Conservation (phyloP, 2,329 filamentous ascomycete species). For the Ophiostoma novo-ulmi region DNA sequence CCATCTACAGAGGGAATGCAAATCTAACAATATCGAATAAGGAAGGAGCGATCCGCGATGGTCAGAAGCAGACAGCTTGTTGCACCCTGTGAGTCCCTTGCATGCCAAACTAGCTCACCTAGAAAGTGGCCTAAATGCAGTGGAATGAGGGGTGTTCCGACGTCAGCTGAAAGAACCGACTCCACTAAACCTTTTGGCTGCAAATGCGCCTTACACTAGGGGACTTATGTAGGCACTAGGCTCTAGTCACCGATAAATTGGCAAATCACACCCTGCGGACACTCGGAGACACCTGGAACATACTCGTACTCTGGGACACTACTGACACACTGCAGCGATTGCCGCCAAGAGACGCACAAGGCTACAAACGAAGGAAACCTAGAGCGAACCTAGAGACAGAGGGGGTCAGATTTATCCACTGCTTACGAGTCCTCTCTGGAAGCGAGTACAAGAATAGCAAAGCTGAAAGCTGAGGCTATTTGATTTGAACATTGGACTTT, state of each 20-base stretch:
- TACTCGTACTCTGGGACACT: background rate
- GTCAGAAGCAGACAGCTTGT: background rate
- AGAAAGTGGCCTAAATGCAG: background rate
- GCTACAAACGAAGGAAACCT: background rate
- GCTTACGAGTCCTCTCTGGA: conserved; percentile 7
- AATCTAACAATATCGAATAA: background rate
- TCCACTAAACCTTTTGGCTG: background rate
- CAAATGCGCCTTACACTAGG: background rate
- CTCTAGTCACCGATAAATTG: background rate
- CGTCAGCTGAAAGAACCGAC: background rate
- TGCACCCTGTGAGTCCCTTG: background rate
- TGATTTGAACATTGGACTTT: background rate
- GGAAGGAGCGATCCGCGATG: background rate
- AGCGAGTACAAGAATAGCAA: background rate
- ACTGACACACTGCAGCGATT: background rate
- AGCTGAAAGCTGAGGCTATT: background rate
- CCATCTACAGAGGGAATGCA: background rate
- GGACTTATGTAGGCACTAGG: too few relatives aligned
- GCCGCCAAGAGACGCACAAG: conserved; percentile 8
- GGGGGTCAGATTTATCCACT: conserved; percentile 11
- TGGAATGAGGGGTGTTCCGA: background rate
- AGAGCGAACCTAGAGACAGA: background rate
- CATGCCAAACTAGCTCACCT: background rate
- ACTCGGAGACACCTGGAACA: too few relatives aligned
- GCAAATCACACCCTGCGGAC: background rate